A percentile compares a stretch with the other conserved stretches of the same genome.
phyloP scores from a whole-genome alignment of 108 stramenopile species.

The Cyclotella sp. region DNA sequence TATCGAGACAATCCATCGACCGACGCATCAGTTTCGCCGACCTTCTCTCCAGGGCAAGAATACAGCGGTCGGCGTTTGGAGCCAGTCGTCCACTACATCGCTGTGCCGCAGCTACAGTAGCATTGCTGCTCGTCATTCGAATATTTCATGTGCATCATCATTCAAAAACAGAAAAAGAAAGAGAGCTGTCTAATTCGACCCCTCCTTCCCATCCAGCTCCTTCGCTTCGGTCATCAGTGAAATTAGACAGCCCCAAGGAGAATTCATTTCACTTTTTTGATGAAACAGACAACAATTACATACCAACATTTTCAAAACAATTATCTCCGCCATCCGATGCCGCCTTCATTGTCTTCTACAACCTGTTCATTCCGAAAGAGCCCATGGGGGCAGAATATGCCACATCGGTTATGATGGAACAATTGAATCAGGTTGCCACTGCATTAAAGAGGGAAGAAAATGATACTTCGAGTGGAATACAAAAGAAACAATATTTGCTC shows the following conservation, averaged over 20 bases:
- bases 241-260: not conserved
- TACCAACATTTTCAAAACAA: not conserved
- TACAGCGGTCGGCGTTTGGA: not conserved
- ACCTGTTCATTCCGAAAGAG: conserved; percentile 47
- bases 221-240: not conserved
- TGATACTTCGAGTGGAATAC: not conserved
- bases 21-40: conserved; percentile 6
- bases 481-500: not conserved
- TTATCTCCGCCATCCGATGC: not conserved
- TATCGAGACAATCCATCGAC: conserved; percentile 15
- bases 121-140: not conserved
- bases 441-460: conserved; percentile 17
- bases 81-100: not conserved
- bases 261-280: not conserved
- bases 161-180: not conserved
- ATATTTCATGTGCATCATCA: not conserved
- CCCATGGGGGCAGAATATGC: conserved; percentile 26
- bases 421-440: conserved; percentile 46
- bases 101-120: not conserved
- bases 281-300: not conserved
- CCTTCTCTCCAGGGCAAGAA: conserved; percentile 1
- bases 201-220: conserved; percentile 6
- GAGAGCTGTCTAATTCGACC: not conserved
- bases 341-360: conserved; percentile 43
- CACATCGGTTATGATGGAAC: conserved; percentile 39